Evolutionary conservation across 139 green algal genomes (phyloP).

Genomic region (Chlamydomonas asymmetrica): DNA sequence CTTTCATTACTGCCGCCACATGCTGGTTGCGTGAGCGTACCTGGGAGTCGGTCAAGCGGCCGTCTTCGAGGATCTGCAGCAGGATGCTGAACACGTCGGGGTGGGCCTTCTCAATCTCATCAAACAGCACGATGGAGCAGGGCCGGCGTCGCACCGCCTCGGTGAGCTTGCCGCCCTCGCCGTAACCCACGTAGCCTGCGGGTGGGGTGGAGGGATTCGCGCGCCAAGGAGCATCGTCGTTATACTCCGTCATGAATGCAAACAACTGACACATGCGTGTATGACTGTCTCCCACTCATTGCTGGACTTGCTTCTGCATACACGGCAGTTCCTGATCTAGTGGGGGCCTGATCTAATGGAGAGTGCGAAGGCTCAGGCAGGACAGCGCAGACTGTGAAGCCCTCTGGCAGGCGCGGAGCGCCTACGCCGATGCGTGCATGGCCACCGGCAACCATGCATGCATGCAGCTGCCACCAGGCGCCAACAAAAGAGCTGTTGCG

Average conservation of each 20-base stretch:
- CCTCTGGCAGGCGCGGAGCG: too few relatives aligned
- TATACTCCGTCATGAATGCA: neutral
- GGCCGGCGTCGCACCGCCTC: slow-evolving; percentile 86
- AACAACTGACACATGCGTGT: neutral
- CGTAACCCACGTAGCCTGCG: slow-evolving; percentile 92
- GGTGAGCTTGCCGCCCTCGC: slow-evolving; percentile 97
- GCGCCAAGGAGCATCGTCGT: neutral
- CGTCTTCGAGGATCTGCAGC: slow-evolving; percentile 96
- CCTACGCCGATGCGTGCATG: too few relatives aligned
- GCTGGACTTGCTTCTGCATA: too few relatives aligned
- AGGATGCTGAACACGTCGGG: slow-evolving; percentile 98
- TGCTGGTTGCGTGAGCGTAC: slow-evolving; percentile 15
- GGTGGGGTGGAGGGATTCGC: neutral
- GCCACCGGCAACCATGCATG: too few relatives aligned
- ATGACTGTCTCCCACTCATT: too few relatives aligned
- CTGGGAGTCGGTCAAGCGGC: slow-evolving; percentile 86
- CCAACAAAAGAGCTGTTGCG: neutral
- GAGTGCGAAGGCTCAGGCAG: too few relatives aligned
- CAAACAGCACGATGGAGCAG: slow-evolving; percentile 89
- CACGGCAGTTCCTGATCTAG: too few relatives aligned
- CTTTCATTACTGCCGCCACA: too few relatives aligned
- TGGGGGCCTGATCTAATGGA: too few relatives aligned
- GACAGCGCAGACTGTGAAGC: neutral
- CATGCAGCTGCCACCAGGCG: too few relatives aligned
- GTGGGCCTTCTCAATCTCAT: slow-evolving; percentile 99